phyloP scores from a whole-genome alignment of 2,329 filamentous ascomycete species.

The Metarhizium sp. region DNA sequence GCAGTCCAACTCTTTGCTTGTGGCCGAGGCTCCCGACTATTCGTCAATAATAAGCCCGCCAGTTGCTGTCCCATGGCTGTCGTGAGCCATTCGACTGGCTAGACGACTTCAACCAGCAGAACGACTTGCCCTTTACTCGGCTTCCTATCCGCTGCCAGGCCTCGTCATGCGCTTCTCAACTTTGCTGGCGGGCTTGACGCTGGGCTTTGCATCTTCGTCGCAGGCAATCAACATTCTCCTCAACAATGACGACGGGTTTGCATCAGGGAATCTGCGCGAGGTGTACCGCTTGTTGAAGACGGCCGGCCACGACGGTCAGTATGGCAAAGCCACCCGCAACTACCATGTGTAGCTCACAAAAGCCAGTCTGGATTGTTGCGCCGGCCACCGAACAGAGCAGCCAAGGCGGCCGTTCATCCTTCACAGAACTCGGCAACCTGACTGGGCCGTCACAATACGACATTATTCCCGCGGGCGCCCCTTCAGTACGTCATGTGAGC shows the following conservation, averaged over 20 bases:
- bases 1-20: background rate
- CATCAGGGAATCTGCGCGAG: conserved; percentile 19
- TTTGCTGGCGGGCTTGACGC: conserved; percentile 8
- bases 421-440: conserved; percentile 18
- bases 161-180: conserved; percentile 13
- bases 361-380: conserved; percentile 20
- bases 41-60: background rate
- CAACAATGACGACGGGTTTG: conserved; percentile 22
- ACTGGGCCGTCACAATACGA: conserved; percentile 17
- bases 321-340: background rate
- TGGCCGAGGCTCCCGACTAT: background rate
- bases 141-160: background rate
- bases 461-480: conserved; percentile 18
- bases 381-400: conserved; percentile 21
- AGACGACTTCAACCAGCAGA: background rate
- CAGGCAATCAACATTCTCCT: conserved; percentile 20
- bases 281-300: conserved; percentile 19
- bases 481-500: conserved; percentile 13
- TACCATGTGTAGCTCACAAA: background rate
- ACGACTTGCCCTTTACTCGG: background rate
- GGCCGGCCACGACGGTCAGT: conserved; percentile 18
- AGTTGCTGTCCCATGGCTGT: background rate
- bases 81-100: background rate
- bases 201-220: conserved; percentile 10
- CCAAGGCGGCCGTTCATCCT: conserved; percentile 18